These are phyloP conservation scores for Lagenidium sp. DNA, from an alignment of 352 stramenopile species.

Conservation along the genomic window DNA sequence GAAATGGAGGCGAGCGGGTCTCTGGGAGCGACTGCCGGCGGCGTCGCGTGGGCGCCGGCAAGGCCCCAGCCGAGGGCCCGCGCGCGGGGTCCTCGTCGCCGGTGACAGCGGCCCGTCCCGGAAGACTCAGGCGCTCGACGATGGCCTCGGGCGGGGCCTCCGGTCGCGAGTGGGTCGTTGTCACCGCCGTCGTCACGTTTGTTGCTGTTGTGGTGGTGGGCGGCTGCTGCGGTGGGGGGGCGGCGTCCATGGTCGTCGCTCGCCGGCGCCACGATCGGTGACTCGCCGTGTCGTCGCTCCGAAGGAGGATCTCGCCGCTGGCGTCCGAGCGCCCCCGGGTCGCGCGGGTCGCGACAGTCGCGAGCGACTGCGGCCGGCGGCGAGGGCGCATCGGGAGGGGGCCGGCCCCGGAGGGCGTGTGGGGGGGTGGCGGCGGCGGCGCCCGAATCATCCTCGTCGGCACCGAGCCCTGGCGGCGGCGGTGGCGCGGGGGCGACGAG, in stretches of 20 bases:
- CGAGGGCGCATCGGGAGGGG: no score
- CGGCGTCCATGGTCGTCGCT: not conserved
- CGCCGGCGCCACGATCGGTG: constrained; percentile 7
- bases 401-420: not conserved
- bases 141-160: no score
- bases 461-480: constrained; percentile 8
- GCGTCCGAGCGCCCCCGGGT: constrained; percentile 4
- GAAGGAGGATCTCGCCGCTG: constrained; percentile 14
- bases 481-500: not conserved
- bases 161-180: not conserved
- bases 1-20: no score
- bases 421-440: not conserved
- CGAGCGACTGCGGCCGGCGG: no score
- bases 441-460: not conserved
- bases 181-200: not conserved
- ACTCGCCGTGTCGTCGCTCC: constrained; percentile 7
- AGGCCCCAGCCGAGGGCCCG: no score
- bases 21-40: no score
- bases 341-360: constrained; percentile 3
- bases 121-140: no score
- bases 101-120: no score
- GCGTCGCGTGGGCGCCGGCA: no score
- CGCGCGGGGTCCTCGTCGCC: no score
- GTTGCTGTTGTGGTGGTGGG: not conserved
- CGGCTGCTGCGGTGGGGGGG: constrained; percentile 3